Percentiles rank a stretch among this genome's conserved stretches.
Conservation (phyloP, 192 early-diverging fungal species). For the Umbelopsis sp. region DNA sequence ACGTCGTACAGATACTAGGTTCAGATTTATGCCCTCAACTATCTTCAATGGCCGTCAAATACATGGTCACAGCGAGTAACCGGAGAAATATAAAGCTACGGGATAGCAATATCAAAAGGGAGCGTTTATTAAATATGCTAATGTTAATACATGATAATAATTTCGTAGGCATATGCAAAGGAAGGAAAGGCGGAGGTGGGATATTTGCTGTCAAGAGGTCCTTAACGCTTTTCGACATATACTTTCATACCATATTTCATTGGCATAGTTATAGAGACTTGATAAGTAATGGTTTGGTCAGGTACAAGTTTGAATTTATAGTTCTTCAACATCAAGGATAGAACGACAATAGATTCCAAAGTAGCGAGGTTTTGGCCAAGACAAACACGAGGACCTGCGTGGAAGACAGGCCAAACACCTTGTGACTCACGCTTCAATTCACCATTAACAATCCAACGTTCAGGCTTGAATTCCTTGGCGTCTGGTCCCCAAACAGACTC, state of each 20-base stretch:
- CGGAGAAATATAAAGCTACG: too few species aligned
- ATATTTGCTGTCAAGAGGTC: neutral
- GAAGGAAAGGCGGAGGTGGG: neutral
- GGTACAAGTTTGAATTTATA: slow-evolving; percentile 42
- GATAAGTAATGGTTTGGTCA: slow-evolving; percentile 35
- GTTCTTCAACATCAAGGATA: slow-evolving; percentile 38
- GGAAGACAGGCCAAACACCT: slow-evolving; percentile 58
- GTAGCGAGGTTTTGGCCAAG: slow-evolving; percentile 48
- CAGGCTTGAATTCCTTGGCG: slow-evolving; percentile 62
- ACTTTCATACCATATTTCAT: slow-evolving; percentile 36
- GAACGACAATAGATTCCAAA: slow-evolving; percentile 43
- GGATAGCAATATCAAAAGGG: too few species aligned
- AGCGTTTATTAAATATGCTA: too few species aligned
- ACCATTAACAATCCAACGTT: slow-evolving; percentile 58
- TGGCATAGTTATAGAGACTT: slow-evolving; percentile 25
- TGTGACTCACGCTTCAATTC: slow-evolving; percentile 33
- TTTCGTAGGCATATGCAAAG: too few species aligned
- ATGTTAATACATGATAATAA: too few species aligned
- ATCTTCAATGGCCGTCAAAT: too few species aligned
- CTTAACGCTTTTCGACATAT: slow-evolving; percentile 22
- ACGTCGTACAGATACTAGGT: too few species aligned
- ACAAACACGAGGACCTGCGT: slow-evolving; percentile 52
- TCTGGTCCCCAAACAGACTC: slow-evolving; percentile 65
- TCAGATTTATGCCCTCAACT: too few species aligned
- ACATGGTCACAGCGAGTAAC: too few species aligned